Evolutionary conservation across 2,329 filamentous ascomycete species (phyloP).

Genomic region (Davidsoniella australis): DNA sequence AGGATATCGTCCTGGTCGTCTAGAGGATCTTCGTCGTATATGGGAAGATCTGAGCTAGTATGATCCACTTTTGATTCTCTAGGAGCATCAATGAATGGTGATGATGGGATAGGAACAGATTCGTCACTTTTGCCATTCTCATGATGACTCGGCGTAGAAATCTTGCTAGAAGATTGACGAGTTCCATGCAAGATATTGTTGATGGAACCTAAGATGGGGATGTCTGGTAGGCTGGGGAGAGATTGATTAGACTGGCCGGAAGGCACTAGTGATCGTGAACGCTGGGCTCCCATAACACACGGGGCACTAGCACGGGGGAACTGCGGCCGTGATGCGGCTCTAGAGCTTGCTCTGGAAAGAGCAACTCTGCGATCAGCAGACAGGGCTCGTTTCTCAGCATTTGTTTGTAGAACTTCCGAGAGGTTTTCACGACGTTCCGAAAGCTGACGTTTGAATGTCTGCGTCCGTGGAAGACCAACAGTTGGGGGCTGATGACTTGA

Average conservation of each 20-base stretch:
- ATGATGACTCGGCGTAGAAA: background rate
- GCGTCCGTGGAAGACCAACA: conserved; percentile 51
- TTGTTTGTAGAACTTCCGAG: conserved; percentile 43
- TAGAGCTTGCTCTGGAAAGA: conserved; percentile 21
- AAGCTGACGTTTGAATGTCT: conserved; percentile 68
- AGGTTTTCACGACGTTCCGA: conserved; percentile 65
- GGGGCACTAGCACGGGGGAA: conserved; percentile 31
- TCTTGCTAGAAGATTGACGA: background rate
- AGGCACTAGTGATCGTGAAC: background rate
- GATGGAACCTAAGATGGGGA: background rate
- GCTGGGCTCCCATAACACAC: conserved; percentile 15
- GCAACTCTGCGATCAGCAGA: conserved; percentile 40
- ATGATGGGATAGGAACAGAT: conserved; percentile 1
- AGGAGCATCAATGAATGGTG: conserved; percentile 2
- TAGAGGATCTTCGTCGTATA: background rate
- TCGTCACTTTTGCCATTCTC: background rate
- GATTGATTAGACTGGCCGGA: too few species aligned
- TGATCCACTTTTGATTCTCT: too few species aligned
- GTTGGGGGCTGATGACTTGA: conserved; percentile 1
- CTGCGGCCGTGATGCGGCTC: conserved; percentile 7
- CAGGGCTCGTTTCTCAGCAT: conserved; percentile 52
- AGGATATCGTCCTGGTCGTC: conserved; percentile 5
- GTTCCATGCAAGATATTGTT: background rate
- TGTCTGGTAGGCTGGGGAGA: too few species aligned
- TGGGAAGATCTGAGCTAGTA: too few species aligned